phyloP scores from a whole-genome alignment of 2,329 filamentous ascomycete species.

The Claviceps sp. region DNA sequence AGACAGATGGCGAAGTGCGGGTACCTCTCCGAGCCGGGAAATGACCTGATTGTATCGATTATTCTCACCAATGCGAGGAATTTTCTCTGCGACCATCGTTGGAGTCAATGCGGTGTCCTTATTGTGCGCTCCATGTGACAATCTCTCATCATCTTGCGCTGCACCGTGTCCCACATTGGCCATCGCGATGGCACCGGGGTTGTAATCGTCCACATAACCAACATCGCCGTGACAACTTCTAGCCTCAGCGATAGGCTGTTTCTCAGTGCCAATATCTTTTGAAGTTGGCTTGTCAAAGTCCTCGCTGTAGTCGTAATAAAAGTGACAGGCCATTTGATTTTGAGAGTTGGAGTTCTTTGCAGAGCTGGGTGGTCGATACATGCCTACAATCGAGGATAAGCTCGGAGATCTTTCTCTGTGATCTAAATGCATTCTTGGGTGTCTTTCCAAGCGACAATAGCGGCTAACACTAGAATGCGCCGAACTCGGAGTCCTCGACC shows the following conservation, averaged over 20 bases:
- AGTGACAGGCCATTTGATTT: constrained; percentile 20
- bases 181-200: not conserved
- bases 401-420: constrained; percentile 30
- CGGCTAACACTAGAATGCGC: constrained; percentile 15
- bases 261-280: constrained; percentile 7
- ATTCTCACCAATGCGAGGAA: not conserved
- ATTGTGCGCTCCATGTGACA: not conserved
- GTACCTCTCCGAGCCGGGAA: not conserved
- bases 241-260: constrained; percentile 8
- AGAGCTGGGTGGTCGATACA: constrained; percentile 24
- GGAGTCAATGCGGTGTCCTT: not conserved
- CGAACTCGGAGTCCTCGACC: constrained; percentile 24
- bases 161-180: not conserved
- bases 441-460: constrained; percentile 15
- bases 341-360: constrained; percentile 14
- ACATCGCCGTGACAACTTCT: not conserved
- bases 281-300: constrained; percentile 27
- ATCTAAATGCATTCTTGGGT: constrained; percentile 23
- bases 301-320: constrained; percentile 42
- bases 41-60: not conserved
- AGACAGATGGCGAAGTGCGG: constrained; percentile 1
- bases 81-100: too few species aligned
- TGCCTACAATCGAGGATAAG: constrained; percentile 35
- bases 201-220: not conserved
- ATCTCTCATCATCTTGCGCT: not conserved